These are phyloP conservation scores for Pinus tabuliformis DNA, from an alignment of 75 land plant species.

Conservation along the genomic window DNA sequence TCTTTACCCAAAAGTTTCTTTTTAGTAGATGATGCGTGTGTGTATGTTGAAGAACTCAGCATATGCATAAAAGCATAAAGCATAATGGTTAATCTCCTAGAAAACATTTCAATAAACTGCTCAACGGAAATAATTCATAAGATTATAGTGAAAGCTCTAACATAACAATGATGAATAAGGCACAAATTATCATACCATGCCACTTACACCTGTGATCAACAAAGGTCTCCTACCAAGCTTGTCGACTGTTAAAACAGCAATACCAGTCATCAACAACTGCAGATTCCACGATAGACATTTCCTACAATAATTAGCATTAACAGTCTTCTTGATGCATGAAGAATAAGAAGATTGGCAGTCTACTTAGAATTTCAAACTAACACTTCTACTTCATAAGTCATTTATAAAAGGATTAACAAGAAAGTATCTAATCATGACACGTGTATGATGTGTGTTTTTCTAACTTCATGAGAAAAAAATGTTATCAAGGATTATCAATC, in stretches of 20 bases:
- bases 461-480: too few species aligned
- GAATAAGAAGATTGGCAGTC: not conserved
- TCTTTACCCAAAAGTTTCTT: not conserved
- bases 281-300: slow-evolving; percentile 5
- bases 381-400: not conserved
- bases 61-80: not conserved
- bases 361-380: not conserved
- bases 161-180: not conserved
- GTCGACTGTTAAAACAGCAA: slow-evolving; percentile 83
- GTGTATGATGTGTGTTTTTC: too few species aligned
- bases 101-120: not conserved
- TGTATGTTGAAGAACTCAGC: not conserved
- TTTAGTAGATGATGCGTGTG: not conserved
- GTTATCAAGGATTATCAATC: too few species aligned
- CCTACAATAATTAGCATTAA: not conserved
- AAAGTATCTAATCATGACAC: not conserved
- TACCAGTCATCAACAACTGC: slow-evolving; percentile 80
- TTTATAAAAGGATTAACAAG: not conserved
- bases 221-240: slow-evolving; percentile 89
- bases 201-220: slow-evolving; percentile 81
- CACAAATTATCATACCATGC: slow-evolving; percentile 53
- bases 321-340: not conserved
- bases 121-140: not conserved
- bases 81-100: not conserved
- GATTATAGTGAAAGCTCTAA: not conserved